Percentiles rank a stretch among this genome's conserved stretches.
Evolutionary conservation across 169 alveolate species (phyloP).

Genomic region (Plasmodium yoelii): DNA sequence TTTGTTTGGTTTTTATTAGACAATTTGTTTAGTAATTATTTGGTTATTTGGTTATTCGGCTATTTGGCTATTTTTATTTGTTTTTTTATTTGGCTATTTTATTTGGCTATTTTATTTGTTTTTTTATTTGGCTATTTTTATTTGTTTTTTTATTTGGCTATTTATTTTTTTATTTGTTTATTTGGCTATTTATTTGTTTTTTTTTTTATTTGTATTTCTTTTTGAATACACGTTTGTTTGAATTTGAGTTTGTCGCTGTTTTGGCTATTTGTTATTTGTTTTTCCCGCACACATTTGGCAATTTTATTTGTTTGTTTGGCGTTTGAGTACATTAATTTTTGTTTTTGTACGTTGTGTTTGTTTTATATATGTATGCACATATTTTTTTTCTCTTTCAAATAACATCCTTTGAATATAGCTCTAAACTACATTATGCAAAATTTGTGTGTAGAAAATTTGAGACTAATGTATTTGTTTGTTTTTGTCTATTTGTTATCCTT

Average conservation of each 20-base stretch:
- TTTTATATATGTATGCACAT: not conserved
- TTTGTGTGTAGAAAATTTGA: too few species aligned
- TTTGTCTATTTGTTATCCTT: too few species aligned
- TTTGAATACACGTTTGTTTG: not conserved
- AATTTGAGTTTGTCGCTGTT: not conserved
- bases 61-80: not conserved
- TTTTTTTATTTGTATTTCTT: not conserved
- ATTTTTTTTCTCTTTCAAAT: not conserved
- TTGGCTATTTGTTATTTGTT: not conserved
- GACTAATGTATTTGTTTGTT: too few species aligned
- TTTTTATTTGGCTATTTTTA: slow-evolving; percentile 4
- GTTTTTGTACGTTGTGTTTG: slow-evolving; percentile 7
- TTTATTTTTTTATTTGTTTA: not conserved
- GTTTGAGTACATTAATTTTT: slow-evolving; percentile 7
- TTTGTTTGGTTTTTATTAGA: too few species aligned
- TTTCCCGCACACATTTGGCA: not conserved
- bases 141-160: not conserved
- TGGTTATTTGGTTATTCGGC: not conserved
- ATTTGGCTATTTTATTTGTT: not conserved
- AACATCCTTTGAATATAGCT: too few species aligned
- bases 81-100: not conserved
- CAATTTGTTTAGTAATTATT: not conserved
- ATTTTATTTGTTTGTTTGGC: not conserved
- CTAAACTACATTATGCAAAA: too few species aligned
- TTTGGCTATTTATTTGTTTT: not conserved